A percentile compares a stretch with the other conserved stretches of the same genome.
Conservation (phyloP, 2,329 filamentous ascomycete species). For the Xylariaceae sp. region DNA sequence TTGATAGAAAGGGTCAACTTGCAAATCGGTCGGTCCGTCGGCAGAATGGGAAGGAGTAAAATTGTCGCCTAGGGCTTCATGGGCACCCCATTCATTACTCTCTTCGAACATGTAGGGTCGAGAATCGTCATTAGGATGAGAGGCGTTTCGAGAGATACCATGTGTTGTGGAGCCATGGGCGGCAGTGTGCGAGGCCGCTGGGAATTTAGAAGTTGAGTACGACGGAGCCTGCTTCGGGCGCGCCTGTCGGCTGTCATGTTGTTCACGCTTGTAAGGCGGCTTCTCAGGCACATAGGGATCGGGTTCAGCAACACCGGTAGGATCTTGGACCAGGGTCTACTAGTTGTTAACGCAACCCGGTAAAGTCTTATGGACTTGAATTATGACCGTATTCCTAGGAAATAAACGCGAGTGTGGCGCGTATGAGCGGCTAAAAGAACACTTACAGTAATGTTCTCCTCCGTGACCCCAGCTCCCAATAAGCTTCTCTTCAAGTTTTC, state of each 20-base stretch:
- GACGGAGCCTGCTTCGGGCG: slow-evolving; percentile 1
- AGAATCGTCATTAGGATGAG: slow-evolving; percentile 6
- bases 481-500: slow-evolving; percentile 46
- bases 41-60: slow-evolving; percentile 22
- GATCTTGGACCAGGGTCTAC: slow-evolving; percentile 23
- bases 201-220: slow-evolving; percentile 1
- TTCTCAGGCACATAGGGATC: slow-evolving; percentile 6
- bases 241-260: slow-evolving; percentile 7
- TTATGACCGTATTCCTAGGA: neutral
- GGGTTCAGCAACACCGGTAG: slow-evolving; percentile 6
- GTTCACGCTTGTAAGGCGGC: slow-evolving; percentile 10
- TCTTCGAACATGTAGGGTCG: slow-evolving; percentile 9
- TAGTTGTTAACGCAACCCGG: slow-evolving; percentile 3
- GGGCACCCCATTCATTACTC: slow-evolving; percentile 21
- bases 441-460: slow-evolving; percentile 43
- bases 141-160: slow-evolving; percentile 1
- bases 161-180: slow-evolving; percentile 3
- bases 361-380: no score
- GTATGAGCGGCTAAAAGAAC: neutral
- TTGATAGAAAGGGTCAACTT: slow-evolving; percentile 11
- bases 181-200: slow-evolving; percentile 1
- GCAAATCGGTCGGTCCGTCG: slow-evolving; percentile 19
- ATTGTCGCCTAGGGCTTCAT: slow-evolving; percentile 16
- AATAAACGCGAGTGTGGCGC: neutral
- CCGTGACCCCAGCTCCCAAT: slow-evolving; percentile 42